Percentiles rank a stretch among this genome's conserved stretches.
Evolutionary conservation across 1,284 basidiomycete species (phyloP).

Genomic region (Xerocomus minutiporus): DNA sequence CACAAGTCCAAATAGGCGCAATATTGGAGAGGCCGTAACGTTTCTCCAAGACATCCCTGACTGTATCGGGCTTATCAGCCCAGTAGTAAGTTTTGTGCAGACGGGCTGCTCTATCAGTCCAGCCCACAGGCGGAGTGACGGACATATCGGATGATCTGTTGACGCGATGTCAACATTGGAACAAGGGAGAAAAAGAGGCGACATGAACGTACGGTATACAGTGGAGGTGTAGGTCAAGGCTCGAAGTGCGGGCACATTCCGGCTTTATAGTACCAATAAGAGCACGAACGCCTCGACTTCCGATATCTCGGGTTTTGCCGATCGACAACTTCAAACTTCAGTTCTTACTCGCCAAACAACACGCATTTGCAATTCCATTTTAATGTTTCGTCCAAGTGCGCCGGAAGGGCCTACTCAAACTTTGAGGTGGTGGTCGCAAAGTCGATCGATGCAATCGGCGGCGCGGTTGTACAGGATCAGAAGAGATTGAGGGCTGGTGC

Average conservation of each 20-base stretch:
- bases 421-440: neutral
- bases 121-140: conserved; percentile 1
- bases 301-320: neutral
- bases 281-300: neutral
- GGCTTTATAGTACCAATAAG: neutral
- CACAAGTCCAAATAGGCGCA: conserved; percentile 1
- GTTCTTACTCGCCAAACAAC: neutral
- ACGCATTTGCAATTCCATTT: neutral
- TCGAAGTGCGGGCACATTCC: neutral
- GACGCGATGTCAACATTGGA: neutral
- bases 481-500: neutral
- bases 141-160: neutral
- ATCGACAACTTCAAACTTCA: neutral
- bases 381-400: neutral
- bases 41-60: conserved; percentile 2
- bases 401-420: neutral
- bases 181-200: too few species aligned
- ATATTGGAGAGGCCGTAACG: neutral
- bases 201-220: neutral
- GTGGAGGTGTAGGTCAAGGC: neutral
- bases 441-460: neutral
- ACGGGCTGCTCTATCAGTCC: neutral
- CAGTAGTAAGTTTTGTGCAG: conserved; percentile 6
- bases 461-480: neutral
- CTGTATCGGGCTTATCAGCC: neutral